Percentiles rank a stretch among this genome's conserved stretches.
These are phyloP conservation scores for Knoxia roxburghii DNA, from an alignment of 257 asterid genomes.

Conservation along the genomic window DNA sequence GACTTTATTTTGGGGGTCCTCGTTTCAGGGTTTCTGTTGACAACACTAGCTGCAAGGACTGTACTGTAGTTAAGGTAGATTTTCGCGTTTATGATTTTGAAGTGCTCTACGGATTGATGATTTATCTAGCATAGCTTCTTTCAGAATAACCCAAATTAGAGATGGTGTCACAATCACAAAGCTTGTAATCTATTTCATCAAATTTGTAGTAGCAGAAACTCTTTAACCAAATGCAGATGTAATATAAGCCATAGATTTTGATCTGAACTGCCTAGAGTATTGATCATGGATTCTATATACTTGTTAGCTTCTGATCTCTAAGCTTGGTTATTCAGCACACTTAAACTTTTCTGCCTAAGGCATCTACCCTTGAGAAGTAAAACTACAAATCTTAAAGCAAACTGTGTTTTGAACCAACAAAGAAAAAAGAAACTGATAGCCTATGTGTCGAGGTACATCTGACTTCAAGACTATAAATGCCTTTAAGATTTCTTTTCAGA, in stretches of 20 bases:
- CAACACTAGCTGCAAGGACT: conserved; percentile 74
- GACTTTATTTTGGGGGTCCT: conserved; percentile 22
- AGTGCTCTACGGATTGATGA: background rate
- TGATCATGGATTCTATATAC: background rate
- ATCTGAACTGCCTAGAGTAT: background rate
- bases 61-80: conserved; percentile 87
- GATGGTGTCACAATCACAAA: background rate
- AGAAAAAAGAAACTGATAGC: no score
- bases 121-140: background rate
- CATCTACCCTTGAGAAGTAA: background rate
- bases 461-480: background rate
- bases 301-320: background rate
- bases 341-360: background rate
- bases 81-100: conserved; percentile 10
- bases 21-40: conserved; percentile 84
- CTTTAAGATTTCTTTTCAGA: background rate
- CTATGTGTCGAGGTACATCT: no score
- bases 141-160: background rate
- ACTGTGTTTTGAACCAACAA: background rate
- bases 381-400: background rate
- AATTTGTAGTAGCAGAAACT: background rate
- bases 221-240: background rate
- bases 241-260: background rate
- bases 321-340: background rate
- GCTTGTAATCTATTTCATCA: background rate